Conservation (phyloP, 2,329 filamentous ascomycete genomes). For the Sclerotinia subarctica region DNA sequence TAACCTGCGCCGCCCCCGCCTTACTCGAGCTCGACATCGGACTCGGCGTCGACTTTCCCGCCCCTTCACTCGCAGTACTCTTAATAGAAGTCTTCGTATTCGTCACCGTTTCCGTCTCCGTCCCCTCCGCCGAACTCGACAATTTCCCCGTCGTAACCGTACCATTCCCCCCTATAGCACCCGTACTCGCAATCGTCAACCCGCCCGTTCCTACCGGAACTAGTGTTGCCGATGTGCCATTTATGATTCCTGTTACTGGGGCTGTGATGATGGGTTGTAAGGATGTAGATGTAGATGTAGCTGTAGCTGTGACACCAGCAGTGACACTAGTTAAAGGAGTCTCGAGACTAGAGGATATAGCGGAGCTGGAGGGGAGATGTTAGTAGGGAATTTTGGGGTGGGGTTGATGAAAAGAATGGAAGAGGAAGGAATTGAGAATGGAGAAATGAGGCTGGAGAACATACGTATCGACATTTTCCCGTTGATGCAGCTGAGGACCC, state of each 20-base stretch:
- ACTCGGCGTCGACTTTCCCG: background rate
- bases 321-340: background rate
- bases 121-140: background rate
- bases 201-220: background rate
- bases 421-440: background rate
- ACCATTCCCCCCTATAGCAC: background rate
- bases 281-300: background rate
- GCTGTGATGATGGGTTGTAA: background rate
- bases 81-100: background rate
- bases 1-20: conserved; percentile 7
- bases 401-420: no score
- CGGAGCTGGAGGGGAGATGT: background rate
- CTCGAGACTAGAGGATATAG: conserved; percentile 1
- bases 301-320: background rate
- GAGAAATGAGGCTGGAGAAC: background rate
- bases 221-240: background rate
- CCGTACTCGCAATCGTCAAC: background rate
- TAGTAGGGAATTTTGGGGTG: background rate
- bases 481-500: background rate
- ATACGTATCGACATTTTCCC: conserved; percentile 6
- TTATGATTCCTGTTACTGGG: background rate
- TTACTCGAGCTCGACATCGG: conserved; percentile 10
- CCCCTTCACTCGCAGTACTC: background rate
- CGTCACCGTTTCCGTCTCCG: background rate
- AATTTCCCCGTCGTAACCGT: conserved; percentile 12